These are phyloP conservation scores for Dactylellina sp. DNA, from an alignment of 2,329 filamentous ascomycete genomes.

Conservation along the genomic window DNA sequence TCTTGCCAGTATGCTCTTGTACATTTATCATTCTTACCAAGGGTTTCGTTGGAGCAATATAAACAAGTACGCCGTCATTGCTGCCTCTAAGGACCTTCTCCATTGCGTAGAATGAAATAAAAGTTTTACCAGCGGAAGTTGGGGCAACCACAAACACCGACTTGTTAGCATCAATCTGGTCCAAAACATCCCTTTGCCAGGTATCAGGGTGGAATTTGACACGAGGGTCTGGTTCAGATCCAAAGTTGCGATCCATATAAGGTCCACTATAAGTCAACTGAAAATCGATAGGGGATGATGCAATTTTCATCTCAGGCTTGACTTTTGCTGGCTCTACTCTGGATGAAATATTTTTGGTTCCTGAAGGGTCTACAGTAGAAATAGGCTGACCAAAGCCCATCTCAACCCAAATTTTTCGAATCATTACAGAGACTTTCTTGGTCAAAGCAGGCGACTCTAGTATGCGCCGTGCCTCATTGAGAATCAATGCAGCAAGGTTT, in stretches of 20 bases:
- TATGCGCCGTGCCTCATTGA: slow-evolving; percentile 35
- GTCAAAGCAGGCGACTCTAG: slow-evolving; percentile 53
- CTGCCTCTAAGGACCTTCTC: slow-evolving; percentile 76
- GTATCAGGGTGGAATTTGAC: slow-evolving; percentile 79
- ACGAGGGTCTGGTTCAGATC: slow-evolving; percentile 74
- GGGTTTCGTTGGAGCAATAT: slow-evolving; percentile 84
- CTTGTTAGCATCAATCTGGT: slow-evolving; percentile 76
- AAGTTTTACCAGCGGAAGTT: slow-evolving; percentile 83
- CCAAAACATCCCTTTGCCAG: slow-evolving; percentile 80
- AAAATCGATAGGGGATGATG: slow-evolving; percentile 69
- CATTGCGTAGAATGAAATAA: slow-evolving; percentile 88
- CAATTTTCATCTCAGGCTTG: slow-evolving; percentile 61
- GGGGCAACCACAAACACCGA: slow-evolving; percentile 81
- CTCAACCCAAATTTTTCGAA: slow-evolving; percentile 57
- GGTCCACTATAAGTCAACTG: slow-evolving; percentile 77
- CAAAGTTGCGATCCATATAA: slow-evolving; percentile 79
- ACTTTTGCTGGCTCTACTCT: slow-evolving; percentile 33
- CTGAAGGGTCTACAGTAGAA: background rate
- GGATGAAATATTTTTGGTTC: slow-evolving; percentile 43
- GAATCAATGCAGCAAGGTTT: slow-evolving; percentile 34
- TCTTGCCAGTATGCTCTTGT: too few relatives aligned
- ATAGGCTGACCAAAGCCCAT: slow-evolving; percentile 56
- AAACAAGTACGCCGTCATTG: slow-evolving; percentile 78
- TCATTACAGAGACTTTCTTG: slow-evolving; percentile 44
- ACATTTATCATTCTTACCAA: slow-evolving; percentile 66